Evolutionary conservation across 2,329 filamentous ascomycete species (phyloP), one percentile per base, ranked within the genome.

Genomic region (Huntiella savannae): DNA sequence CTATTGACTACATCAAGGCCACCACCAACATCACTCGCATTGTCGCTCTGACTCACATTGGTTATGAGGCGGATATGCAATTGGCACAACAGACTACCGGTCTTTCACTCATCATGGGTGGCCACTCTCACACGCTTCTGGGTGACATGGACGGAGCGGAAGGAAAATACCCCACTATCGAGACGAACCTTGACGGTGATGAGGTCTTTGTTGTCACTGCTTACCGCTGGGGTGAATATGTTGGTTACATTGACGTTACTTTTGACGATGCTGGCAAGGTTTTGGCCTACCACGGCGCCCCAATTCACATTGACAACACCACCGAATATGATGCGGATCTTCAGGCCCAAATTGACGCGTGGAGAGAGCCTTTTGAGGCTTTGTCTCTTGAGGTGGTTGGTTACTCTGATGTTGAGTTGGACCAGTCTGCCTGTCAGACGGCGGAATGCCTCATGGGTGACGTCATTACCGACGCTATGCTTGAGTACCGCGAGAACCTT

Each of bases 161-260:
- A 53, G 76, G 75, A 33, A 63, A 69, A 6, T 80, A 80, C 55
- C 77, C 77, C 1, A 80, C 76, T 11, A 73, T 80, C 43, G 67
- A 68, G 45, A 59, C 69, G 22, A 77, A 80, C 56, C 58, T 65
- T 51, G 69, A 73, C 43, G 75, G 73, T 39, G 71, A 79, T 33
- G 77, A 80, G 54, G 76, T 80, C 43, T 80, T 79, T 55, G 68
- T 79, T 54, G 76, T 81, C 13, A 78, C 75, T 5, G 71, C 75
- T 2, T 80, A 75, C 55, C 69, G 75, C 51, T 80, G 77, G 77
- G 76, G 76, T 44, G 73, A 79, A 59, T 79, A 79, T 47, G 59
- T 80, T 2, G 77, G 76, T 48, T 76, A 76, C 57, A 80, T 80
- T 52, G 75, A 79, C 51, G 67, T 80, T 5, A 73, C 71, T 1